Conservation (phyloP, 2,329 filamentous ascomycete genomes). For the Scedosporium minutisporum region DNA sequence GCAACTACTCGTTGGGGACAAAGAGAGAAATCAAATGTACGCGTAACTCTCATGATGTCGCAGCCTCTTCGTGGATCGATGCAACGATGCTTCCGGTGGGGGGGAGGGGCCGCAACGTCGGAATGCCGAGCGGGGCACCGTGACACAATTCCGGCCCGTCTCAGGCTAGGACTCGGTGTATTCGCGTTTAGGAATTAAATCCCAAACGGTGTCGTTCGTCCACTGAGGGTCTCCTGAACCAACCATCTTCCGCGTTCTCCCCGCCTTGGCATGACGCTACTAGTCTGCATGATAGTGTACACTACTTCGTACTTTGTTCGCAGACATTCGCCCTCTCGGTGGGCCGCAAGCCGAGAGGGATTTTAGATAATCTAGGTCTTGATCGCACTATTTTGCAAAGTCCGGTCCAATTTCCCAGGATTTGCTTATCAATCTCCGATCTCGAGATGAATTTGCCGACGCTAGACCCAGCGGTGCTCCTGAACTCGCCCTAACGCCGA, state of each 20-base stretch:
- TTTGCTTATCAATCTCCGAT: conserved; percentile 1
- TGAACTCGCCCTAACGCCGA: background rate
- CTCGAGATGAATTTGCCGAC: background rate
- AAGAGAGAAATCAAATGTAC: too few species aligned
- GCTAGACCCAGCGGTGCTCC: background rate
- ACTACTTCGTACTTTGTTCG: background rate
- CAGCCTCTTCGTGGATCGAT: too few species aligned
- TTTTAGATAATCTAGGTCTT: too few species aligned
- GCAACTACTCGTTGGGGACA: too few species aligned
- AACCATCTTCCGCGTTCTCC: background rate
- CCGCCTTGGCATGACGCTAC: background rate
- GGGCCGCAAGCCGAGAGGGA: too few species aligned
- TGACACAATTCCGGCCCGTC: too few species aligned
- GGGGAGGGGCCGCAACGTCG: too few species aligned
- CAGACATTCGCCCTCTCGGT: too few species aligned
- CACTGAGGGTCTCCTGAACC: background rate
- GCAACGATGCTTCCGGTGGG: too few species aligned
- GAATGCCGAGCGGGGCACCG: too few species aligned
- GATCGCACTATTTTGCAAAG: background rate
- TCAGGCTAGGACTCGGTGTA: background rate
- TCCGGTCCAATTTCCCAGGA: background rate
- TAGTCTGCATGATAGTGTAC: background rate
- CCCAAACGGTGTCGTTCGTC: background rate
- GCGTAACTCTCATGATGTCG: too few species aligned
- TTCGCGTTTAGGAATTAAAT: background rate